Evolutionary conservation across 805 yeast species (phyloP).

Genomic region (Cyberlindnera bimundalis): DNA sequence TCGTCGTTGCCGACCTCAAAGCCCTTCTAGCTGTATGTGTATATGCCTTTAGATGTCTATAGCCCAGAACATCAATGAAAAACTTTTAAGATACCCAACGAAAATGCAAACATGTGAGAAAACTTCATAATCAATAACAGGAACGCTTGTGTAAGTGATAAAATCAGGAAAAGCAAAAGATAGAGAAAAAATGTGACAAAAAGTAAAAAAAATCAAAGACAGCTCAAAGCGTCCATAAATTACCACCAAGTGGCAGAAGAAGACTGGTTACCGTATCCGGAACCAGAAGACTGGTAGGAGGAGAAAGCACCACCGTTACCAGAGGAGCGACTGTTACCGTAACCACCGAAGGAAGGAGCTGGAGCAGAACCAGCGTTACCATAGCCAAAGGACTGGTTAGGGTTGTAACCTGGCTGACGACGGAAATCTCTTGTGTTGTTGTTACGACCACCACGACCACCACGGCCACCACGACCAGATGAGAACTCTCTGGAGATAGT

Average conservation of each 20-base stretch:
- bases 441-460: constrained; percentile 43
- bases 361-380: constrained; percentile 15
- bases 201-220: not conserved
- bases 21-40: constrained; percentile 12
- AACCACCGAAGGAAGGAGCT: constrained; percentile 5
- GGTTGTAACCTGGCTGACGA: constrained; percentile 30
- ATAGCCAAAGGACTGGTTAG: constrained; percentile 11
- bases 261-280: constrained; percentile 7
- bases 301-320: constrained; percentile 21
- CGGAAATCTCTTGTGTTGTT: constrained; percentile 49
- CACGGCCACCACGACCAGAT: constrained; percentile 54
- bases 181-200: not conserved
- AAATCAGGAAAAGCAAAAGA: constrained; percentile 7
- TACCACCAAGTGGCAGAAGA: constrained; percentile 8
- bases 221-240: not conserved
- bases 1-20: constrained; percentile 13
- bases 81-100: constrained; percentile 16
- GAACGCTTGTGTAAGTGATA: constrained; percentile 6
- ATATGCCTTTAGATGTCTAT: constrained; percentile 4
- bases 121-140: constrained; percentile 15
- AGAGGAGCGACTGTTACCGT: not conserved
- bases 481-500: constrained; percentile 75
- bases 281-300: constrained; percentile 15
- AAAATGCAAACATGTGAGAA: constrained; percentile 16
- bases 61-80: constrained; percentile 10